Conservation (phyloP, 768 basidiomycete species). For the Termitomyces sp. region DNA sequence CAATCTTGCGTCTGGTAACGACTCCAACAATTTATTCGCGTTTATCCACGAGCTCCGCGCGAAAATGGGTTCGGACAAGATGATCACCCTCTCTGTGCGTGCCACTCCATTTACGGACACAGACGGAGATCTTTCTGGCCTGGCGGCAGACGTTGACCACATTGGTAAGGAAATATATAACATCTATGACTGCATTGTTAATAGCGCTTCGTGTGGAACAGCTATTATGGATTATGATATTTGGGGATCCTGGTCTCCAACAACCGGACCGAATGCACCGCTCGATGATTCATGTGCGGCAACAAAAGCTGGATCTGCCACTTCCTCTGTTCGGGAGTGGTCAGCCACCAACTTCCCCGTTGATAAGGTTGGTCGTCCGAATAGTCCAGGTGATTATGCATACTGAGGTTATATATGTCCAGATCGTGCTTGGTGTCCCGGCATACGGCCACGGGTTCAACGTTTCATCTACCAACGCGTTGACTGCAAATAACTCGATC, state of each 20-base stretch:
- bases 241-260: constrained; percentile 38
- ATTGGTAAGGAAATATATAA: constrained; percentile 29
- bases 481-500: not conserved
- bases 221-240: constrained; percentile 66
- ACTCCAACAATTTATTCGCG: constrained; percentile 72
- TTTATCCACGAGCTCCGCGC: constrained; percentile 71
- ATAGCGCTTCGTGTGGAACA: constrained; percentile 15
- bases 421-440: constrained; percentile 78
- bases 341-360: constrained; percentile 71
- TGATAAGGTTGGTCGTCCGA: constrained; percentile 22
- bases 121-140: constrained; percentile 71
- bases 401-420: not conserved
- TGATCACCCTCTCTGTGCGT: constrained; percentile 49
- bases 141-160: constrained; percentile 59
- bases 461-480: constrained; percentile 33
- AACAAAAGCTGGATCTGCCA: constrained; percentile 66
- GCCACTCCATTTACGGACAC: constrained; percentile 39
- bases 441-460: constrained; percentile 75
- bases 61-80: constrained; percentile 47
- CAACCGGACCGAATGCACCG: constrained; percentile 82
- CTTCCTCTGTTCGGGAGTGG: constrained; percentile 73
- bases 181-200: not conserved
- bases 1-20: constrained; percentile 56
- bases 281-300: constrained; percentile 66
- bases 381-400: not conserved